Conservation (phyloP, 164 flowering plant species). For the Chimonanthus salicifolius region DNA sequence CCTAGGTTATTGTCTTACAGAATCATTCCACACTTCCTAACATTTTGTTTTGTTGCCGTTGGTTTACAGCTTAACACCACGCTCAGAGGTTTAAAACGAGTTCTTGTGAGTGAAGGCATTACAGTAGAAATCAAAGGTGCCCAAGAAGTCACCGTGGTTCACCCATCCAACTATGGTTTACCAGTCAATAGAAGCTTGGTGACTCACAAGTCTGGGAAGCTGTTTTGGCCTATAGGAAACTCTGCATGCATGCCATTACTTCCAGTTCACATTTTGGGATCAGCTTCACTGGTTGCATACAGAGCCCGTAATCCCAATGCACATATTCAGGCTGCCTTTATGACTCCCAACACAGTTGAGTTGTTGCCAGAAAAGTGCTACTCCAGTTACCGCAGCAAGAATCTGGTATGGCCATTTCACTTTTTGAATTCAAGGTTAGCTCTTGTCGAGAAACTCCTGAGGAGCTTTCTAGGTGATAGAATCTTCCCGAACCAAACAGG, state of each 20-base stretch:
- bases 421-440: slow-evolving; percentile 31
- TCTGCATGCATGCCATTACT: slow-evolving; percentile 36
- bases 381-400: slow-evolving; percentile 17
- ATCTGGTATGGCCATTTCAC: slow-evolving; percentile 23
- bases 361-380: slow-evolving; percentile 64
- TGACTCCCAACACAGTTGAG: slow-evolving; percentile 33
- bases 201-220: slow-evolving; percentile 12
- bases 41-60: background rate
- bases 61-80: slow-evolving; percentile 42
- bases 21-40: background rate
- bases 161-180: slow-evolving; percentile 25
- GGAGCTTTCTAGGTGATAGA: slow-evolving; percentile 27
- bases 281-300: slow-evolving; percentile 52
- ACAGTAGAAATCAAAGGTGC: slow-evolving; percentile 46
- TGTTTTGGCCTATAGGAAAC: slow-evolving; percentile 23
- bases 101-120: slow-evolving; percentile 72
- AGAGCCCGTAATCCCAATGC: slow-evolving; percentile 31
- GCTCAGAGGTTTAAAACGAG: slow-evolving; percentile 41
- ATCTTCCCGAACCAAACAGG: slow-evolving; percentile 20
- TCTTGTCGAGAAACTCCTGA: slow-evolving; percentile 36
- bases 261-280: slow-evolving; percentile 49
- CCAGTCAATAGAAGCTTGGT: slow-evolving; percentile 19
- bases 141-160: slow-evolving; percentile 38
- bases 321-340: slow-evolving; percentile 26
- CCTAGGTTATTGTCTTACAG: background rate